Conservation (phyloP, 106 monocot species). For the Allium sativum region DNA sequence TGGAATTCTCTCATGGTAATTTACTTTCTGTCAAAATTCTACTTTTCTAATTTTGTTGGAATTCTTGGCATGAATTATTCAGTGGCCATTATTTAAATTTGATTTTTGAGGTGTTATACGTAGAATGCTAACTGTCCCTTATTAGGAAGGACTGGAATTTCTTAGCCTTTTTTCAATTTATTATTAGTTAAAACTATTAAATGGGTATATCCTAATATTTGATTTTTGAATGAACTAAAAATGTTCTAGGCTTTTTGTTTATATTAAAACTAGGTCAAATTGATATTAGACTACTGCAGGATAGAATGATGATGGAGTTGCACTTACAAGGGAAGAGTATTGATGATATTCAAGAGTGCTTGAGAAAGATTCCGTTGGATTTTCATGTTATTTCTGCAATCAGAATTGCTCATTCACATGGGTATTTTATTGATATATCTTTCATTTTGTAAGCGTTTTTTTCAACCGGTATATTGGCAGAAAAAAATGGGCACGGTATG, state of each 20-base stretch:
- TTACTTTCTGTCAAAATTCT: not conserved
- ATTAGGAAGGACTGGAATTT: too few relatives aligned
- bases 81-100: not conserved
- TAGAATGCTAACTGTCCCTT: too few relatives aligned
- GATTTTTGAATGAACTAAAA: too few relatives aligned
- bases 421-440: conserved; percentile 7
- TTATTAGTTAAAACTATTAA: too few relatives aligned
- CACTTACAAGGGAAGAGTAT: conserved; percentile 30
- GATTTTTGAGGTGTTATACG: not conserved
- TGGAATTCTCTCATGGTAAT: conserved; percentile 77
- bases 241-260: too few relatives aligned
- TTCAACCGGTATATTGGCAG: too few relatives aligned
- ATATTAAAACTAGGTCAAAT: too few relatives aligned
- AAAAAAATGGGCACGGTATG: too few relatives aligned
- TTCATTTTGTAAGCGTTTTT: too few relatives aligned
- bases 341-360: conserved; percentile 23
- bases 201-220: too few relatives aligned
- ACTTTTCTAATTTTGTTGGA: not conserved
- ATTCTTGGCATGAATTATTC: not conserved
- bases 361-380: conserved; percentile 36
- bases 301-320: conserved; percentile 42
- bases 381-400: conserved; percentile 30
- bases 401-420: conserved; percentile 35
- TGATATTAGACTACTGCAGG: conserved; percentile 10
- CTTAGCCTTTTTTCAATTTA: too few relatives aligned